Conservation (phyloP, 148 eudicot genomes). For the Rhododendron griersonianum region DNA sequence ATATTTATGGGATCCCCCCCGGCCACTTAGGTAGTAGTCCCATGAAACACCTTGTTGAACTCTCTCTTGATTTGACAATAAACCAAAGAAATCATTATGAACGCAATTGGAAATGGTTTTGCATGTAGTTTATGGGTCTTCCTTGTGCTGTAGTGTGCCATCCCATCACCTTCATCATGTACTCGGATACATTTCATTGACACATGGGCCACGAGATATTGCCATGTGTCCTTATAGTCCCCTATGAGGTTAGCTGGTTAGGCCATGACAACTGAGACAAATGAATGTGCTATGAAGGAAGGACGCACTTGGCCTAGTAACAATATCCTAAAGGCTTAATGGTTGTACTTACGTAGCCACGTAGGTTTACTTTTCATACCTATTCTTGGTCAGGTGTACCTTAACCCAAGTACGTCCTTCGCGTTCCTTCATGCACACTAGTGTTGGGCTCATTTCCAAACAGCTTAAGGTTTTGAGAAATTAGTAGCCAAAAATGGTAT, state of each 20-base stretch:
- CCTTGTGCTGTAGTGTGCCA: background rate
- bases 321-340: background rate
- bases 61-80: background rate
- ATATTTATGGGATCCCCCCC: background rate
- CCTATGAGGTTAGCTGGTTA: background rate
- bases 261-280: background rate
- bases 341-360: background rate
- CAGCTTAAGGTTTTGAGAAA: background rate
- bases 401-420: background rate
- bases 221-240: background rate
- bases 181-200: background rate
- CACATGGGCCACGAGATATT: background rate
- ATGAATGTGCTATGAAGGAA: background rate
- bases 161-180: background rate
- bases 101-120: background rate
- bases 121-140: background rate
- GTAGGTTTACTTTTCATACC: background rate
- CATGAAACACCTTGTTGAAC: background rate
- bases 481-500: background rate
- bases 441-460: background rate
- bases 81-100: background rate
- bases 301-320: background rate
- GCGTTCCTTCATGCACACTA: no score
- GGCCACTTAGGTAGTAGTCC: background rate
- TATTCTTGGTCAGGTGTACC: background rate